Base-by-base conservation (phyloP, 306 rosid species). In the Oxytropis ochrocephala region DNA sequence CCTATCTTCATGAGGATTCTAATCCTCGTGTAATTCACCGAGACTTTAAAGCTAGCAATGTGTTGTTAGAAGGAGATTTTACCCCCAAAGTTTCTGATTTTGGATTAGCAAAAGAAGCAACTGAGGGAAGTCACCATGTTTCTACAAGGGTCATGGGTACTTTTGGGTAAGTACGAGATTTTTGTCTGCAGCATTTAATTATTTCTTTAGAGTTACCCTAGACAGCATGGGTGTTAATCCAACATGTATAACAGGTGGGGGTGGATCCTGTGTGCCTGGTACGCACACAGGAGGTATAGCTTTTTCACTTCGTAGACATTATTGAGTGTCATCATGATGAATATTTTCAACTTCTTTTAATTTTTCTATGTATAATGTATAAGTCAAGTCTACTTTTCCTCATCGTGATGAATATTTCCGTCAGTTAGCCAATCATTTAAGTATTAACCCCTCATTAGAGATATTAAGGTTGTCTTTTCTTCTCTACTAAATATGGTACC, bases 101-200 rank as follows among this genome's bases (percentile, higher is more conserved):
- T 67, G 98, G 98, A 38, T 80, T 93, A 84, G 98, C 98, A 50
- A 88, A 91, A 85, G 98, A 93, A 84, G 98, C 98, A 52, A 88
- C 96, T 11, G 97, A 85, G 79, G 98, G 98, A 78, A 93, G 87
- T 75, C 75, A 64, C 67, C 89, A 85, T 82, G 79, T 90, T 75
- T 91, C 98, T 56, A 93, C 98, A 39, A 81, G 97, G 52, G 98
- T 93, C 77, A 86, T 93, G 97, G 98, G 98, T 57, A 93, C 98
- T 77, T 93, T 93, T 13, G 98, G 98, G 98, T 93, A 86, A 74
- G 78, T 38, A 35, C 12, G 38, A 33, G 39, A 69, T 29, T 61
- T 61, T 67, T 14, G 16, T 75, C 33, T 11, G 41, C 48, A 7
- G 10, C 44, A 47, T 67, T 76, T 63, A 63, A 30, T 13, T 32